Conservation (phyloP, 2,329 filamentous ascomycete genomes). For the Aureobasidium subglaciale region DNA sequence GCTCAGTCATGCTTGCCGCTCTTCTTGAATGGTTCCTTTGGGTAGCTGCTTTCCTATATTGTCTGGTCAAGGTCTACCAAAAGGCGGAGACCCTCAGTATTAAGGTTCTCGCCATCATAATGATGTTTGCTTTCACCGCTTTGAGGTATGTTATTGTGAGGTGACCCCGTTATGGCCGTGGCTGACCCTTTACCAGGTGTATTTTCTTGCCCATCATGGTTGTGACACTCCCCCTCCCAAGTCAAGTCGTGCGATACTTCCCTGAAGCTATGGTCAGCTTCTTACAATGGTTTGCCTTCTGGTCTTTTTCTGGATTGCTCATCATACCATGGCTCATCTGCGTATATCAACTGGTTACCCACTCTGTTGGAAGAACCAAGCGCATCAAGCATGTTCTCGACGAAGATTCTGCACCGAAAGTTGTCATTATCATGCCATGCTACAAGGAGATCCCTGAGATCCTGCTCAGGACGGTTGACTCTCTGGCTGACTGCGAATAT, state of each 20-base stretch:
- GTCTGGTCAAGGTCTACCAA: slow-evolving; percentile 74
- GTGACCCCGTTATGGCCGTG: no score
- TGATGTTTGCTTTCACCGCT: slow-evolving; percentile 65
- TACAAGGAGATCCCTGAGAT: slow-evolving; percentile 86
- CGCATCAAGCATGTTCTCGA: slow-evolving; percentile 79
- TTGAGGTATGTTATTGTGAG: slow-evolving; percentile 55
- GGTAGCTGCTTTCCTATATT: slow-evolving; percentile 91
- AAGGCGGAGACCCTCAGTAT: slow-evolving; percentile 89
- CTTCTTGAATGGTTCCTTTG: slow-evolving; percentile 91
- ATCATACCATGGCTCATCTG: slow-evolving; percentile 90
- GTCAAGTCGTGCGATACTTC: slow-evolving; percentile 64
- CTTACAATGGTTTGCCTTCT: slow-evolving; percentile 94
- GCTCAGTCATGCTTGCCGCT: slow-evolving; percentile 73
- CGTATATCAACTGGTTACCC: slow-evolving; percentile 82
- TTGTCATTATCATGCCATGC: slow-evolving; percentile 93
- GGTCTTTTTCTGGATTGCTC: slow-evolving; percentile 78
- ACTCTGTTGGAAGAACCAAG: slow-evolving; percentile 73
- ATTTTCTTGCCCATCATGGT: slow-evolving; percentile 93
- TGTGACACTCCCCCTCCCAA: slow-evolving; percentile 78
- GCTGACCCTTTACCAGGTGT: slow-evolving; percentile 43
- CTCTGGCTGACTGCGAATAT: slow-evolving; percentile 89
- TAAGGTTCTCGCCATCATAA: slow-evolving; percentile 65
- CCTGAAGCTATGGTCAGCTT: slow-evolving; percentile 60
- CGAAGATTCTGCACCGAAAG: slow-evolving; percentile 80
- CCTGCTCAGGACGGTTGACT: slow-evolving; percentile 79